Conservation (phyloP, 768 basidiomycete species). For the Mycena maculata region DNA sequence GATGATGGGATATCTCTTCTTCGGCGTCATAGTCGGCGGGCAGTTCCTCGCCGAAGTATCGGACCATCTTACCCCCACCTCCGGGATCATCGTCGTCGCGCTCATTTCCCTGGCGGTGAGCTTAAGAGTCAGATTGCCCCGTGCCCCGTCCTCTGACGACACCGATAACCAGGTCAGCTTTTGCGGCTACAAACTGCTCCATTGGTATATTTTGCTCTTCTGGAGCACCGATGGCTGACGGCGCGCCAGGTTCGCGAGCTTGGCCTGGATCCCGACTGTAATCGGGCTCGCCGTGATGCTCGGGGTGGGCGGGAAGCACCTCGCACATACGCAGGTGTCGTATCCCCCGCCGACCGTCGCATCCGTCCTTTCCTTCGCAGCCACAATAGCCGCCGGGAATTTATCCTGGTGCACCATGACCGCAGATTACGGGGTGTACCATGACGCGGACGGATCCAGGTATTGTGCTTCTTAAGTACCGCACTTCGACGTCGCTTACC, state of each 20-base stretch:
- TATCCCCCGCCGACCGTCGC: conserved; percentile 45
- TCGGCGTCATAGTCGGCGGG: conserved; percentile 77
- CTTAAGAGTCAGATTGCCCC: background rate
- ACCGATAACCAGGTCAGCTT: conserved; percentile 58
- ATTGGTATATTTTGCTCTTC: conserved; percentile 55
- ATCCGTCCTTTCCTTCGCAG: conserved; percentile 49
- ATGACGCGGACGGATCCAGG: conserved; percentile 34
- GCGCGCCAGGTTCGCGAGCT: conserved; percentile 59
- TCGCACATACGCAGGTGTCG: conserved; percentile 51
- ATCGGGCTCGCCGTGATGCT: conserved; percentile 72
- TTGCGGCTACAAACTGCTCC: conserved; percentile 72
- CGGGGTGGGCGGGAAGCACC: conserved; percentile 72
- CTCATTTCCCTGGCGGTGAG: conserved; percentile 52
- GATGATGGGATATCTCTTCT: conserved; percentile 71
- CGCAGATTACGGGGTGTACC: conserved; percentile 60
- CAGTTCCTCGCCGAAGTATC: conserved; percentile 72
- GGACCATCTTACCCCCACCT: conserved; percentile 47
- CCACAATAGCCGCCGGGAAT: conserved; percentile 52
- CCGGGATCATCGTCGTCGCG: conserved; percentile 55
- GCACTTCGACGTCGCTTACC: background rate
- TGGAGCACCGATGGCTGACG: too few species aligned
- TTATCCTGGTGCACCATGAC: conserved; percentile 58
- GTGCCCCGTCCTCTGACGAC: background rate
- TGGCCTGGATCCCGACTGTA: conserved; percentile 76
- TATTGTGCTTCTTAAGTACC: background rate